Evolutionary conservation across 345 rosid species (phyloP).

Genomic region (Bruguiera parviflora): DNA sequence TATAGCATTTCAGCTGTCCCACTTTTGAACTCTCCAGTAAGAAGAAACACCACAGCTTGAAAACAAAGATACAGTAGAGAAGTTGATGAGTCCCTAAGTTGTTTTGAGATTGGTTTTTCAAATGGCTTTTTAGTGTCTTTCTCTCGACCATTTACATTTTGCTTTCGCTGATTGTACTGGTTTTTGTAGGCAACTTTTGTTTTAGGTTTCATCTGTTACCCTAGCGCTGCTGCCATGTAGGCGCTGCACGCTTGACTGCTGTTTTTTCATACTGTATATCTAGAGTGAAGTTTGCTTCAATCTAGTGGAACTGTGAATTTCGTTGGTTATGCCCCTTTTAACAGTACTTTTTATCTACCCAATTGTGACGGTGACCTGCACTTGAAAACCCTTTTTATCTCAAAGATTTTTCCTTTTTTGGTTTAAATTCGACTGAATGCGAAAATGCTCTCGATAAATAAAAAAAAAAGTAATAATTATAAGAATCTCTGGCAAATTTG

Average conservation of each 20-base stretch:
- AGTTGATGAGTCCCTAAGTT: constrained; percentile 19
- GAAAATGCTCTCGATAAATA: too few species aligned
- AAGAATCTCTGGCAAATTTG: too few species aligned
- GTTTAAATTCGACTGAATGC: too few species aligned
- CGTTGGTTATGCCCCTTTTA: constrained; percentile 10
- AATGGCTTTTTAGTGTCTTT: neutral
- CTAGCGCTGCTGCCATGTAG: neutral
- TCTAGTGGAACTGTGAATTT: constrained; percentile 25
- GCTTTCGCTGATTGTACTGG: constrained; percentile 13
- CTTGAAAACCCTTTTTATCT: too few species aligned
- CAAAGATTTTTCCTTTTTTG: too few species aligned
- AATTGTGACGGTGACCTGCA: too few species aligned
- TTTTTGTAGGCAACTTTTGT: constrained; percentile 33
- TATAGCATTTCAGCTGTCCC: constrained; percentile 26
- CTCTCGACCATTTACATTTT: constrained; percentile 3
- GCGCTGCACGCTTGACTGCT: too few species aligned
- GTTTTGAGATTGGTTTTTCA: constrained; percentile 28
- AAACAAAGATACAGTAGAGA: constrained; percentile 27
- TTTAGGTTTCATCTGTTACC: constrained; percentile 23
- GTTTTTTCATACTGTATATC: constrained; percentile 49
- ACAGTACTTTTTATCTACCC: neutral
- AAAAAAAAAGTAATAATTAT: too few species aligned
- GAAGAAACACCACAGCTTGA: constrained; percentile 22
- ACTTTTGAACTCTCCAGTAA: neutral
- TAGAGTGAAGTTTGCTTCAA: constrained; percentile 48